Conservation (phyloP, 192 early-diverging fungal genomes). For the Coemansia sp. region DNA sequence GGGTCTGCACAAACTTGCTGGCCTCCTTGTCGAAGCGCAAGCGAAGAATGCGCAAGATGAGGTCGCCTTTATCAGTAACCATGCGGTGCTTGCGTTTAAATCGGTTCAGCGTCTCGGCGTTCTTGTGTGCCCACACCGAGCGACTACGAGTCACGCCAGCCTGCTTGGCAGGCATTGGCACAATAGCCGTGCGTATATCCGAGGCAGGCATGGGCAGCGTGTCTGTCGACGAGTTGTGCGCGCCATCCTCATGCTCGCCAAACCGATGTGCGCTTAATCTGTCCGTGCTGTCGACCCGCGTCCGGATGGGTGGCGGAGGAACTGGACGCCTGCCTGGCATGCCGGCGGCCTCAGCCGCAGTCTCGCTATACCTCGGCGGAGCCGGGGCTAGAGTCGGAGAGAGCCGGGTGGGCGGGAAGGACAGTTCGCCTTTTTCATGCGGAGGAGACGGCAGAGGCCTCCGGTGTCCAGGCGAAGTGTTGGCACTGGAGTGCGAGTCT, state of each 20-base stretch:
- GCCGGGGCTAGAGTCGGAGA: neutral
- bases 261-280: slow-evolving; percentile 8
- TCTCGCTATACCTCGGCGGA: slow-evolving; percentile 1
- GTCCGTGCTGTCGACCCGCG: neutral
- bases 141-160: slow-evolving; percentile 40
- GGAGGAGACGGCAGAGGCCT: neutral
- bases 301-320: slow-evolving; percentile 6
- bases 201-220: slow-evolving; percentile 18
- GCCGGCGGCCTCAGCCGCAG: neutral
- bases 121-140: slow-evolving; percentile 56
- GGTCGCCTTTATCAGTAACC: slow-evolving; percentile 49
- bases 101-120: slow-evolving; percentile 32
- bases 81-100: slow-evolving; percentile 40
- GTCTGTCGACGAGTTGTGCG: slow-evolving; percentile 36
- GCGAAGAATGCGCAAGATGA: slow-evolving; percentile 48
- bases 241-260: slow-evolving; percentile 8
- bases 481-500: neutral
- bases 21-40: slow-evolving; percentile 52
- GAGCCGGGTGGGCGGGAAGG: neutral
- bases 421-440: neutral
- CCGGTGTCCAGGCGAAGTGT: neutral
- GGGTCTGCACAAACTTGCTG: slow-evolving; percentile 40
- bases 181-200: slow-evolving; percentile 36
- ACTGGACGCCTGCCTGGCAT: neutral
- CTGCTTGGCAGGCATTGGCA: slow-evolving; percentile 12